Conservation (phyloP, 768 basidiomycete genomes). For the Paxillus ammoniavirescens region DNA sequence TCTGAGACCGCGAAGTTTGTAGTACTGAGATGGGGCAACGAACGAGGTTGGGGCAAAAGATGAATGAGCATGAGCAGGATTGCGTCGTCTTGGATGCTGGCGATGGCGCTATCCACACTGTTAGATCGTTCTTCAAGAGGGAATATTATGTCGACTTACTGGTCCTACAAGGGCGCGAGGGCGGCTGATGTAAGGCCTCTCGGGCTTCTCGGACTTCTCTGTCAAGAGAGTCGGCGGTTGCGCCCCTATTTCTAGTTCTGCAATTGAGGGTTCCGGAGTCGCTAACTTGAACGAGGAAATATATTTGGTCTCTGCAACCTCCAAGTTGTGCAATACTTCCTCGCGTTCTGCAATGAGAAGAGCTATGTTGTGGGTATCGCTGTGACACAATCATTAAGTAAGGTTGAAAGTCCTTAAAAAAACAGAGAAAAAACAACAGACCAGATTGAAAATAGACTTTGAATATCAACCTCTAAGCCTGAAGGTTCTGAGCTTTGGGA, state of each 20-base stretch:
- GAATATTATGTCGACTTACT: conserved; percentile 18
- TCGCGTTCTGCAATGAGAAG: conserved; percentile 74
- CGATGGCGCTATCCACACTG: conserved; percentile 31
- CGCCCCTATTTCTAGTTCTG: conserved; percentile 45
- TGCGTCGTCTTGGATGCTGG: conserved; percentile 47
- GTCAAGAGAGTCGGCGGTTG: conserved; percentile 28
- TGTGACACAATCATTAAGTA: conserved; percentile 23
- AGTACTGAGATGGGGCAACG: conserved; percentile 77
- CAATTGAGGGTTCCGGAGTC: conserved; percentile 70
- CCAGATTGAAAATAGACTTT: conserved; percentile 75
- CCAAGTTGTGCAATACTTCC: conserved; percentile 73
- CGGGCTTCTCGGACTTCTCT: conserved; percentile 37
- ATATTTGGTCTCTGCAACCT: conserved; percentile 77
- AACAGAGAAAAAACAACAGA: conserved; percentile 30
- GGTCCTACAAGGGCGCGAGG: conserved; percentile 51
- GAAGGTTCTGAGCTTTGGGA: conserved; percentile 37
- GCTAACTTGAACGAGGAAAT: conserved; percentile 72
- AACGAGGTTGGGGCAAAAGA: conserved; percentile 77
- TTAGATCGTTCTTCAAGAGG: background rate
- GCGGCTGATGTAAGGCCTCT: conserved; percentile 63
- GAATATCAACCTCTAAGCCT: conserved; percentile 60
- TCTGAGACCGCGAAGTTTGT: conserved; percentile 63
- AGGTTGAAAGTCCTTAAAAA: background rate
- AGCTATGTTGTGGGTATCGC: conserved; percentile 68
- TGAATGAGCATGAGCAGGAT: conserved; percentile 64